These are phyloP conservation scores for Trichophyton schoenleinii DNA, from an alignment of 2,329 filamentous ascomycete genomes.

Conservation along the genomic window DNA sequence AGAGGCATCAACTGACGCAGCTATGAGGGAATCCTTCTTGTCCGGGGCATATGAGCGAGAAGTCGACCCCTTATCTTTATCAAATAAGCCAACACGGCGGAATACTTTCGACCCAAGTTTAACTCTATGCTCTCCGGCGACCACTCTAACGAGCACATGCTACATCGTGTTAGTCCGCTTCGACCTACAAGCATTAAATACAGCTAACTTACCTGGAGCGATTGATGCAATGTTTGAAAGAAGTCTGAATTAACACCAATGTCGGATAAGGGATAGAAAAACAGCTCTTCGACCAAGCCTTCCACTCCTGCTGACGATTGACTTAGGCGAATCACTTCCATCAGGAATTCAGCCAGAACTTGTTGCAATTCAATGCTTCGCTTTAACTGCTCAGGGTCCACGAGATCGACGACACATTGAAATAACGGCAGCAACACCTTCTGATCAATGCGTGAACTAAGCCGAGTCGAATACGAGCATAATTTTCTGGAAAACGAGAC, in stretches of 20 bases:
- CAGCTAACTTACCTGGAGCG: constrained; percentile 22
- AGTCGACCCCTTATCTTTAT: neutral
- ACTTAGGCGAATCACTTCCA: constrained; percentile 17
- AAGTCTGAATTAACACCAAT: constrained; percentile 14
- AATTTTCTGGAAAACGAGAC: constrained; percentile 17
- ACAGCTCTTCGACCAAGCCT: constrained; percentile 17
- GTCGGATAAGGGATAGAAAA: constrained; percentile 19
- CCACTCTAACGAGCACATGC: constrained; percentile 14
- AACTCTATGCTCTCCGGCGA: constrained; percentile 10
- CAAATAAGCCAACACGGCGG: neutral
- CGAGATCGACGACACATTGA: constrained; percentile 22
- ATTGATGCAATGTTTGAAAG: constrained; percentile 17
- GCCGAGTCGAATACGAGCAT: constrained; percentile 15
- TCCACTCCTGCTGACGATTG: constrained; percentile 14
- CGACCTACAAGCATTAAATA: neutral
- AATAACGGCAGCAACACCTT: constrained; percentile 20
- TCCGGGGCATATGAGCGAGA: neutral
- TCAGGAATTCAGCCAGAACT: constrained; percentile 20
- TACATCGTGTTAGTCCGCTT: neutral
- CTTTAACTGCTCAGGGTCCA: constrained; percentile 17
- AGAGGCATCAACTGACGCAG: constrained; percentile 8
- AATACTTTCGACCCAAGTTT: neutral
- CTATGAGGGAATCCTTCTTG: neutral
- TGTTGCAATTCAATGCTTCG: constrained; percentile 21
- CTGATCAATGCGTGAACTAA: constrained; percentile 16